Base-by-base conservation (phyloP, 345 rosid species). In the Anastatica hierochuntica region DNA sequence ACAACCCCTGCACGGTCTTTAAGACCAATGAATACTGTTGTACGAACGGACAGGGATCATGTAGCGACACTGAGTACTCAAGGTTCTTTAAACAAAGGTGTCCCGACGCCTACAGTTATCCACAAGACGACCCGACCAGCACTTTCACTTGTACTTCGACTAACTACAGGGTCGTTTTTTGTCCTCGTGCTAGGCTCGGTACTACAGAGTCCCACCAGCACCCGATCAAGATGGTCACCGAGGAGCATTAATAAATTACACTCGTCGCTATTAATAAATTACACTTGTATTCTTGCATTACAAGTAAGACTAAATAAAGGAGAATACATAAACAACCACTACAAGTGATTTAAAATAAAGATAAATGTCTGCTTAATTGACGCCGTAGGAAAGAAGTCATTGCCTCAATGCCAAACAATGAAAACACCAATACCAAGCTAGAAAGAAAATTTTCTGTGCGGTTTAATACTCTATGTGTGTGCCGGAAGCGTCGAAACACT, bases 1-100 rank as follows among this genome's bases (percentile, higher is more conserved):
- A 68, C 64, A 56, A 77, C 55, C 82, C 90, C 0, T 83, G 85
- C 40, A 67, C 81, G 0, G 88, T 79, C 2, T 81, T 69, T 5
- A 30, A 66, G 40, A 81, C 71, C 2, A 60, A 77, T 20, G 4
- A 76, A 10, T 80, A 57, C 3, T 83, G 88, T 48, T 81, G 90
- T 43, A 76, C 72, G 1, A 17, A 63, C 2, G 63, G 78, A 2
- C 53, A 15, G 0, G 75, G 79, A 6, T 31, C 47, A 3, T 72
- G 76, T 54, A 9, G 12, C 0, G 53, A 20, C 20, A 70, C 79
- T 0, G 3, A 2, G 0, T 68, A 6, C 18, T 77, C 73, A 3
- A 71, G 29, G 26, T 66, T 74, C 15, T 77, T 74, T 56, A 74
- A 77, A 60, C 27, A 14, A 1, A 52, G 60, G 20, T 74, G 79